Evolutionary conservation across 2,329 filamentous ascomycete species (phyloP), one percentile per base, ranked within the genome.

Genomic region (Fusarium dimerum): DNA sequence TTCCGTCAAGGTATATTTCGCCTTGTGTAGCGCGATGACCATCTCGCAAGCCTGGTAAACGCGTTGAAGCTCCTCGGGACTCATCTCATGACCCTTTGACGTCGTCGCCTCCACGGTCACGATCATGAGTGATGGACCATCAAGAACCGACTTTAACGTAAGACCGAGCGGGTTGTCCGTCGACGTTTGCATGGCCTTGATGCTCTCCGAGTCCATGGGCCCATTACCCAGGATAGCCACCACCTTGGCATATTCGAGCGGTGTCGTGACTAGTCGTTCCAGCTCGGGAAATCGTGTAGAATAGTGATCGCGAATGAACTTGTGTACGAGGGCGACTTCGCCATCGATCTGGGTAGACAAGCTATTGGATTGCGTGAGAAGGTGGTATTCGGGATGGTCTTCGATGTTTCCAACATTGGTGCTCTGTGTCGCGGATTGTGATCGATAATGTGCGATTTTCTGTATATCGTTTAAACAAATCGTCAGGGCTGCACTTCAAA

Each of bases 291-390:
- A 99, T 55, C 93, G 85, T 16, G 89, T 82, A 10, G 92, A 96
- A 75, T 99, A 99, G 73, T 97, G 91, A 66, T 99, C 94, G 66
- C 93, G 85, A 54, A 97, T 91, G 71, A 91, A 95, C 74, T 99
- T 99, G 79, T 99, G 94, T 18, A 97, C 90, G 8, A 94, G 82
- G 34, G 89, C 89, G 43, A 97, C 89, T 71, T 97, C 93, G 68
- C 90, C 90, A 62, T 96, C 92, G 61, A 97, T 97, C 57, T 89
- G 88, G 6, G 93, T 95, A 1, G 94, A 96, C 8, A 96, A 81
- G 20, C 87, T 89, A 69, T 96, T 96, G 15, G 92, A 92, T 69
- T 94, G 87, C 34, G 90, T 95, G 52, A 96, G 76, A 36, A 96
- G 84, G 71, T 90, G 86, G 72, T 96, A 96, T 70, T 96, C 92